Percentiles rank a stretch among this genome's conserved stretches.
Evolutionary conservation across 1,284 basidiomycete genomes (phyloP).

Genomic region (Macrocystidia cucumis): DNA sequence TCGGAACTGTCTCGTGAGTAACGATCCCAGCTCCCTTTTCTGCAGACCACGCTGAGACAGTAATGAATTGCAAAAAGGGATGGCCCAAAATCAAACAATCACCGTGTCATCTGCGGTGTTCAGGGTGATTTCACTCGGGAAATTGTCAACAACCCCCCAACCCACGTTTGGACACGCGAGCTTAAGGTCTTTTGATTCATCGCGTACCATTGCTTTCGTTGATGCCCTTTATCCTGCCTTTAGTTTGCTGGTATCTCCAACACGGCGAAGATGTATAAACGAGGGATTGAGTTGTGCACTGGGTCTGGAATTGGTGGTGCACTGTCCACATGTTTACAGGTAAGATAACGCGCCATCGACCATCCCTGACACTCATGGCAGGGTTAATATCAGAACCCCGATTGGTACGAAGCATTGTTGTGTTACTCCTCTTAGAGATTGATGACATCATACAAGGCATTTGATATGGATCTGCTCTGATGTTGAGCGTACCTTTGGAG

Average conservation of each 20-base stretch:
- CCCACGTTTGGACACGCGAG: constrained; percentile 59
- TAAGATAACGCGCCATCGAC: constrained; percentile 16
- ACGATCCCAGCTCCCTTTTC: constrained; percentile 6
- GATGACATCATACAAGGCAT: no score
- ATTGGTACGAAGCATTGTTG: constrained; percentile 55
- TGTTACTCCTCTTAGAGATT: no score
- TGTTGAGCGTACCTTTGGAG: constrained; percentile 76
- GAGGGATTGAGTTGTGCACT: constrained; percentile 76
- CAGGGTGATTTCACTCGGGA: constrained; percentile 64
- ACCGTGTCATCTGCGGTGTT: constrained; percentile 66
- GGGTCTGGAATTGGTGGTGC: constrained; percentile 80
- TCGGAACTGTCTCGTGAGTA: constrained; percentile 61
- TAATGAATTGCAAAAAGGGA: constrained; percentile 30
- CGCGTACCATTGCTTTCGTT: constrained; percentile 1
- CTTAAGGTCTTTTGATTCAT: constrained; percentile 40
- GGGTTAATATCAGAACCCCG: constrained; percentile 34
- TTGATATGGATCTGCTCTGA: constrained; percentile 71
- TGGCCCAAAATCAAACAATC: constrained; percentile 51
- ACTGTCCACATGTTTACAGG: constrained; percentile 73
- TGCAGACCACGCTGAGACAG: no score
- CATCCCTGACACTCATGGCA: background rate
- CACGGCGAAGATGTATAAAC: constrained; percentile 66
- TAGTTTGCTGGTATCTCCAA: constrained; percentile 75
- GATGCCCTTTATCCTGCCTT: constrained; percentile 1
- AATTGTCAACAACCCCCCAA: constrained; percentile 54